Evolutionary conservation across 768 basidiomycete genomes (phyloP), one percentile per base, ranked within the genome.

Genomic region (Psilocybe cubensis): DNA sequence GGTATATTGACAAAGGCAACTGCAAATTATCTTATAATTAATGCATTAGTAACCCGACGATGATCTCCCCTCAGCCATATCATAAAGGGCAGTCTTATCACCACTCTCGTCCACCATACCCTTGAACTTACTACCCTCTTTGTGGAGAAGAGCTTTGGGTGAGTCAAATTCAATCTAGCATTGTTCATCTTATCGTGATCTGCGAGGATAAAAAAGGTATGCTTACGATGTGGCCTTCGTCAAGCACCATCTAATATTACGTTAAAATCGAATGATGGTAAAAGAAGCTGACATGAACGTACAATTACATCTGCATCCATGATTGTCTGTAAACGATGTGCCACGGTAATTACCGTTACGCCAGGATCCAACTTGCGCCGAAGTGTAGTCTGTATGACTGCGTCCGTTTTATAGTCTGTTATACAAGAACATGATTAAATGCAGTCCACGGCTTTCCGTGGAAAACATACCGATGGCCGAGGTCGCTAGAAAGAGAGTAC

Each of bases 301-400:
- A 80, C 76, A 59, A 80, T 76, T 59, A 73, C 77, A 74, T 83
- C 81, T 68, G 86, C 77, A 70, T 90, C 83, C 66, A 88, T 83
- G 45, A 88, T 82, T 0, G 87, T 88, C 58, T 82, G 79, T 17
- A 88, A 74, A 38, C 86, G 73, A 71, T 90, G 89, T 8, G 90
- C 90, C 42, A 91, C 84, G 1, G 83, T 85, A 28, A 89, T 72
- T 40, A 89, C 66, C 1, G 85, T 86, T 8, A 87, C 76, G 59
- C 83, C 84, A 31, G 79, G 74, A 27, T 74, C 75, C 60, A 91
- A 82, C 64, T 88, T 84, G 54, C 80, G 76, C 21, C 88, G 78
- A 52, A 92, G 85, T 0, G 88, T 85, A 24, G 79, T 74, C 64
- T 91, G 89, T 47, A 91, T 88, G 65, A 85, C 80, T 4, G 82